phyloP scores from a whole-genome alignment of 2,329 filamentous ascomycete species.

The Pyrenochaeta sp. region DNA sequence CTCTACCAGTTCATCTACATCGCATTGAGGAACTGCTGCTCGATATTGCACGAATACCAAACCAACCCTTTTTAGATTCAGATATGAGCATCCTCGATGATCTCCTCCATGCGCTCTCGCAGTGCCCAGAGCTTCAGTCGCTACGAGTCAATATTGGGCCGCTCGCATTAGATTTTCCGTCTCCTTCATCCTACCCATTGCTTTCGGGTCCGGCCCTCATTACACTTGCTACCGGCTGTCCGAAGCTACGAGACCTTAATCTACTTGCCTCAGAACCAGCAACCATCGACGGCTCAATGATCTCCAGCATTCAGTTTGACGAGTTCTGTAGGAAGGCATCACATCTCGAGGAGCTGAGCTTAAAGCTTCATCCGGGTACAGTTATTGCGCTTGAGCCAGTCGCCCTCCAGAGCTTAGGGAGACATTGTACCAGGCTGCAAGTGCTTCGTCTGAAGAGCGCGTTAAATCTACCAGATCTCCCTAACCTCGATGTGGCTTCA shows the following conservation, averaged over 20 bases:
- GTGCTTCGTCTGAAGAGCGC: constrained; percentile 38
- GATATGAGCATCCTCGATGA: constrained; percentile 35
- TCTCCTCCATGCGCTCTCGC: constrained; percentile 25
- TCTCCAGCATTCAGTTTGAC: constrained; percentile 38
- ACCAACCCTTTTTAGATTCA: constrained; percentile 14
- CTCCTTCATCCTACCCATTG: constrained; percentile 23
- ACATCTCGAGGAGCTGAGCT: constrained; percentile 27
- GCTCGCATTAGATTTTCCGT: constrained; percentile 37
- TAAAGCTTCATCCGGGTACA: constrained; percentile 41
- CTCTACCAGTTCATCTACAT: constrained; percentile 33
- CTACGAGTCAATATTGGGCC: constrained; percentile 38
- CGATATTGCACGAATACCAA: constrained; percentile 38
- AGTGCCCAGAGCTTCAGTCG: constrained; percentile 28
- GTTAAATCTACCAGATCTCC: constrained; percentile 27
- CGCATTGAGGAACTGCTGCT: constrained; percentile 37
- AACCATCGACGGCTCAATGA: constrained; percentile 39
- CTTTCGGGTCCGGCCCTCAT: constrained; percentile 32
- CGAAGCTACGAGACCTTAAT: constrained; percentile 34
- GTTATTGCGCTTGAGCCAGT: constrained; percentile 30
- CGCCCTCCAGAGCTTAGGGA: constrained; percentile 38
- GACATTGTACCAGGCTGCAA: constrained; percentile 35
- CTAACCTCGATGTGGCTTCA: neutral
- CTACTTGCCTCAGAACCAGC: constrained; percentile 37
- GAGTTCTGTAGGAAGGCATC: constrained; percentile 36
- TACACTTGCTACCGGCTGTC: constrained; percentile 31